phyloP scores from a whole-genome alignment of 768 basidiomycete genomes.

The Tremella mesenterica region DNA sequence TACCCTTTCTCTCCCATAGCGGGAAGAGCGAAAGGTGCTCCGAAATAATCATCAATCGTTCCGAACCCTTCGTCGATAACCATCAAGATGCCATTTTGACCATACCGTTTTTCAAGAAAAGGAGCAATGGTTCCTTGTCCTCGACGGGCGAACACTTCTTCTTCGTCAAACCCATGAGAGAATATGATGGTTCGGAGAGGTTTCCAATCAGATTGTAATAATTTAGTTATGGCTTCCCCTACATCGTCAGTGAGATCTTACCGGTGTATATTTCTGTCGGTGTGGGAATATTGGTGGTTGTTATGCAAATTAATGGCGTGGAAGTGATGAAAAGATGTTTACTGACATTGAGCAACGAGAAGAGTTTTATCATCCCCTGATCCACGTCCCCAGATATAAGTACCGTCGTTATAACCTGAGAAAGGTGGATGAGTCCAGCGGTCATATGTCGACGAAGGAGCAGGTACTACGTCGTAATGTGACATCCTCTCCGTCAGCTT shows the following conservation, averaged over 20 bases:
- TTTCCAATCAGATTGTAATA: constrained; percentile 49
- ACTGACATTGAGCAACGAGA: constrained; percentile 38
- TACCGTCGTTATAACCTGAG: constrained; percentile 50
- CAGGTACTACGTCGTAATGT: constrained; percentile 57
- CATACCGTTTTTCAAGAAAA: constrained; percentile 36
- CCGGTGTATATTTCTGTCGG: background rate
- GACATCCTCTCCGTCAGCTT: constrained; percentile 38
- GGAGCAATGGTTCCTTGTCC: constrained; percentile 39
- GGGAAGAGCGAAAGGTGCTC: constrained; percentile 32
- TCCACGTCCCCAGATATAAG: constrained; percentile 67
- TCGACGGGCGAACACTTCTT: constrained; percentile 38
- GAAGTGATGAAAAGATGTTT: background rate
- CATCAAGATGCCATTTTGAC: constrained; percentile 33
- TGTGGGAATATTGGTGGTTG: background rate
- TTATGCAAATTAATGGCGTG: background rate
- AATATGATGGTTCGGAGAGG: constrained; percentile 48
- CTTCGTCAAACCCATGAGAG: constrained; percentile 59
- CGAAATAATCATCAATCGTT: constrained; percentile 28
- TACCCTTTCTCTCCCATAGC: constrained; percentile 41
- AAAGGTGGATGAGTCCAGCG: constrained; percentile 59
- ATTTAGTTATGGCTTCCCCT: constrained; percentile 40
- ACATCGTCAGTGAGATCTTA: background rate
- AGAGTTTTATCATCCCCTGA: constrained; percentile 60
- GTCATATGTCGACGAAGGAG: constrained; percentile 52
- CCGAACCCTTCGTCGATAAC: constrained; percentile 38